Evolutionary conservation across 768 basidiomycete genomes (phyloP).

Genomic region (Pilatotrama ljubarskyi): DNA sequence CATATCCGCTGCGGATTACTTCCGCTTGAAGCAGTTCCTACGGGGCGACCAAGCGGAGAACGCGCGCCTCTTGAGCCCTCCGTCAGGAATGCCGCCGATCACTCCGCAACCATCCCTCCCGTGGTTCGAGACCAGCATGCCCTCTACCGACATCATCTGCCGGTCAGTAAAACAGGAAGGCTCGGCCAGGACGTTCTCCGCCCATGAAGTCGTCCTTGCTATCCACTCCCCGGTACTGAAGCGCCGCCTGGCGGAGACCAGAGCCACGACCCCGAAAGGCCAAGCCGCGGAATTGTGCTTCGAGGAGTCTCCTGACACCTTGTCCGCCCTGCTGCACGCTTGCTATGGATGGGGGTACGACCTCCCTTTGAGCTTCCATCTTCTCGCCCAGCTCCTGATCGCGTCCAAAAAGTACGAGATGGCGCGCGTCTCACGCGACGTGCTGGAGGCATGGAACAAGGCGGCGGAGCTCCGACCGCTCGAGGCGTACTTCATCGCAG

Average conservation of each 20-base stretch:
- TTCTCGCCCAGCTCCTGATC: neutral
- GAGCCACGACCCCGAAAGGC: neutral
- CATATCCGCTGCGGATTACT: conserved; percentile 11
- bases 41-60: neutral
- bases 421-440: neutral
- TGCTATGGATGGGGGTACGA: neutral
- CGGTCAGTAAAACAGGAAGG: conserved; percentile 47
- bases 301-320: neutral
- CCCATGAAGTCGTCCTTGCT: conserved; percentile 35
- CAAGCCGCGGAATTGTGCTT: neutral
- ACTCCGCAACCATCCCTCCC: neutral
- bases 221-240: conserved; percentile 36
- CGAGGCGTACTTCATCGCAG: conserved; percentile 1
- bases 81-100: neutral
- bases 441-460: neutral
- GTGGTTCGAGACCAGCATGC: neutral
- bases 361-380: neutral
- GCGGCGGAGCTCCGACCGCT: neutral
- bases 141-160: conserved; percentile 46
- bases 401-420: neutral
- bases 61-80: neutral
- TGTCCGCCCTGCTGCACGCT: neutral
- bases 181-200: conserved; percentile 30
- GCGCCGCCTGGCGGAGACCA: neutral
- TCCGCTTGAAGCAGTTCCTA: conserved; percentile 2